These are phyloP conservation scores for Cynanchum wilfordii DNA, from an alignment of 257 asterid genomes.

Conservation along the genomic window DNA sequence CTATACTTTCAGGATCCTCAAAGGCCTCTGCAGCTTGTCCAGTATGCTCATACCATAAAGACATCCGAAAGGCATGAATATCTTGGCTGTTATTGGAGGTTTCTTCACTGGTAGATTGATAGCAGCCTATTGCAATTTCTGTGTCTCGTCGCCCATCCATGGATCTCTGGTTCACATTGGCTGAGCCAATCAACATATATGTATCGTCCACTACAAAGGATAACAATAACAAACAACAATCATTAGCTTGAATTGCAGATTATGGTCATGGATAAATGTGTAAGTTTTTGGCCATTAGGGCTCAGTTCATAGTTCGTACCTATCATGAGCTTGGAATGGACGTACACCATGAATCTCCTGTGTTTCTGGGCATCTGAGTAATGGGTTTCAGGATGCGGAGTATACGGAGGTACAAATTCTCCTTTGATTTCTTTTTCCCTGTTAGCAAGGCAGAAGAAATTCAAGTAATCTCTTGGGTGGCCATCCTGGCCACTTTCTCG, in stretches of 20 bases:
- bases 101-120: slow-evolving; percentile 40
- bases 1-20: slow-evolving; percentile 54
- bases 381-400: slow-evolving; percentile 62
- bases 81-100: slow-evolving; percentile 25
- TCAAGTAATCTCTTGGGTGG: slow-evolving; percentile 74
- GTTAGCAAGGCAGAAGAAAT: slow-evolving; percentile 84
- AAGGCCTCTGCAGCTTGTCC: slow-evolving; percentile 44
- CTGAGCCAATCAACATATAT: slow-evolving; percentile 75
- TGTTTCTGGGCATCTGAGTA: slow-evolving; percentile 71
- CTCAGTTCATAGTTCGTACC: slow-evolving; percentile 38
- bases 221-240: not conserved
- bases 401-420: slow-evolving; percentile 76
- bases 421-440: slow-evolving; percentile 65
- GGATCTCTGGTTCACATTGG: slow-evolving; percentile 84
- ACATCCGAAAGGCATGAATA: slow-evolving; percentile 62
- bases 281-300: not conserved
- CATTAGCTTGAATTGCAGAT: not conserved
- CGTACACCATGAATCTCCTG: slow-evolving; percentile 89
- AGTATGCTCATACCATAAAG: slow-evolving; percentile 83
- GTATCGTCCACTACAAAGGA: slow-evolving; percentile 64
- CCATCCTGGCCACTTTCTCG: slow-evolving; percentile 44
- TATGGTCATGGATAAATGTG: not conserved
- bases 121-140: slow-evolving; percentile 85
- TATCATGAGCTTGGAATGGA: slow-evolving; percentile 91
- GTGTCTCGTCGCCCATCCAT: slow-evolving; percentile 91